Base-by-base conservation (phyloP, 1,284 basidiomycete genomes). In the Ustilago sp. region DNA sequence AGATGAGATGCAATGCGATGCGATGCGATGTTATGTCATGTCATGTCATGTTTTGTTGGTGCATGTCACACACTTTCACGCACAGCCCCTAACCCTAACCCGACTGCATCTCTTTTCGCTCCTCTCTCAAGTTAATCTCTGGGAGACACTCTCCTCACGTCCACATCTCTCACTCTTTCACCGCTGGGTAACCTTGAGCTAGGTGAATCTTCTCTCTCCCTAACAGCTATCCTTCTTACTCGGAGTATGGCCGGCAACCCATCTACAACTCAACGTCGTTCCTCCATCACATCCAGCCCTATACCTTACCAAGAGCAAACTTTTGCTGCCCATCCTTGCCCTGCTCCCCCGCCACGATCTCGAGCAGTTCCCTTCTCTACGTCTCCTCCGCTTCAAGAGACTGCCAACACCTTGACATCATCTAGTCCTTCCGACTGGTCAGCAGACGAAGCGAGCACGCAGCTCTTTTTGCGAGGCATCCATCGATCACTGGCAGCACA, bases 161-260 rank as follows among this genome's bases (percentile, higher is more conserved):
- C 23, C 23, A 28, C 23, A 28, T 28, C 3, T 28, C 23, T 28
- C 23, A 28, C 23, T 28, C 23, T 28, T 28, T 28, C 23, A 28
- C 23, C 23, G 23, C 3, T 3, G 23, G 23, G 23, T 28, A 28
- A 28, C 0, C 23, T 28, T 28, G 23, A 3, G 23, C 3, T 3
- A 28, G 23, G 23, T 28, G 23, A 28, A 28, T 28, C 23, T 15
- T 17, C 38, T 56, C 8, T 31, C 38, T 56, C n/a, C 36, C 38
- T 12, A 56, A 17, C 54, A 17, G 36, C 48, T 19, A 34, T 28
- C 32, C 38, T 36, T 48, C 31, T 17, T 5, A 41, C 23, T 63
- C 63, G 63, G 69, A 67, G 64, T 52, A 72, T 72, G 69, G 43
- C 57, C 69, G 59, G 67, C 38, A 47, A 8, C 38, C 35, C 60